These are phyloP conservation scores for Irpex sp. DNA, from an alignment of 1,284 basidiomycete genomes.

Conservation along the genomic window DNA sequence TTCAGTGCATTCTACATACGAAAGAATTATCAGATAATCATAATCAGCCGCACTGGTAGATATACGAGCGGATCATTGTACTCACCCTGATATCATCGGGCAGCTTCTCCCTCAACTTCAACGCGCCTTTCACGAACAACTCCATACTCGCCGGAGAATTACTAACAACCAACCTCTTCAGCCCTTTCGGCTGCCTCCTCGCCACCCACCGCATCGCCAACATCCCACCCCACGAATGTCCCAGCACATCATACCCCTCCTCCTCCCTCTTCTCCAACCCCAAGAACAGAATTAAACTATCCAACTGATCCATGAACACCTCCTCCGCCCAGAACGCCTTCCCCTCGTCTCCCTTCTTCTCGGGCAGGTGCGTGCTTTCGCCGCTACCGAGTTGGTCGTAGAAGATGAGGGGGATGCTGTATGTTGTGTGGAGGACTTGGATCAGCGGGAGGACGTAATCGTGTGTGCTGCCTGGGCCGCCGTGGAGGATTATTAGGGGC, in stretches of 20 bases:
- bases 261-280: conserved; percentile 16
- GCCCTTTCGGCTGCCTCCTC: conserved; percentile 21
- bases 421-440: conserved; percentile 16
- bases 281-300: conserved; percentile 25
- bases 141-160: conserved; percentile 22
- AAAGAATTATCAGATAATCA: not conserved
- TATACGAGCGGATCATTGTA: too few relatives aligned
- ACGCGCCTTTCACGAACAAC: conserved; percentile 21
- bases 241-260: conserved; percentile 23
- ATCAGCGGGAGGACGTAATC: conserved; percentile 24
- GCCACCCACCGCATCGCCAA: conserved; percentile 22
- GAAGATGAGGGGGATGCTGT: conserved; percentile 25
- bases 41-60: not conserved
- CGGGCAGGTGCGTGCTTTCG: conserved; percentile 24
- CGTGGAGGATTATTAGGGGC: conserved; percentile 32
- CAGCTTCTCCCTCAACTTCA: conserved; percentile 15
- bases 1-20: conserved; percentile 10
- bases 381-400: conserved; percentile 35
- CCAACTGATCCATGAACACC: conserved; percentile 31
- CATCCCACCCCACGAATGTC: conserved; percentile 34
- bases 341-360: conserved; percentile 19
- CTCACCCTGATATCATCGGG: conserved; percentile 23
- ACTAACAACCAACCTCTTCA: conserved; percentile 26
- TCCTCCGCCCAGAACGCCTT: conserved; percentile 28
- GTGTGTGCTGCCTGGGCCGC: conserved; percentile 29